Base-by-base conservation (phyloP, 176 grass and related monocot species). In the Musa troglodytarum region DNA sequence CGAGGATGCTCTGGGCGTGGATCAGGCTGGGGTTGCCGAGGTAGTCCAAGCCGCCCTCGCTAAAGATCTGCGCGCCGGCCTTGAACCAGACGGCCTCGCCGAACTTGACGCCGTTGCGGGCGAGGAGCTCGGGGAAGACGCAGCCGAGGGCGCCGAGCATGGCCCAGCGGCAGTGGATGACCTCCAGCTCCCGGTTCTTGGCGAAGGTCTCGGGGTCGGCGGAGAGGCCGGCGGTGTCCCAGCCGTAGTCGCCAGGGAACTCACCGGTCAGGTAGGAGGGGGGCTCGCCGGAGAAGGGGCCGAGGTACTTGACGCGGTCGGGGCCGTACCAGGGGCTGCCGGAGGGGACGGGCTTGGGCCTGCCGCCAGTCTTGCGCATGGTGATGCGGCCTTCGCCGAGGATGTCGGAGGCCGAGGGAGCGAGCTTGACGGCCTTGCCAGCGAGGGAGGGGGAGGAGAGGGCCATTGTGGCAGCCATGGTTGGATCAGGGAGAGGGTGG, bases 1-100 rank as follows among this genome's bases (percentile, higher is more conserved):
- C 90, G 16, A 92, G 75, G 81, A 92, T 92, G 86, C 90, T 92
- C 84, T 92, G 86, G 4, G 86, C 89, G 75, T 92, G 89, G 63
- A 92, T 68, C 50, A 92, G 77, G 89, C 86, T 86, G 4, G 89
- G 89, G 89, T 92, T 92, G 81, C 89, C 89, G n/a, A 92, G 86
- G 89, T 82, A 82, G 72, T 82, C 80, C 57, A 61, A 61, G 1
- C 92, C 92, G 1, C 92, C 92, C 50, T 96, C 92, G 26, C 88
- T 90, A 76, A 96, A 96, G 69, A 96, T 96, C 57, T 96, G 92
- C 9, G 92, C 74, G 0, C 92, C 92, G 0, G 86, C 92, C 83
- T 96, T 96, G 88, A 96, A 96, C 92, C 92, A 96, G 13, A 96
- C 88, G 0, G 92, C 92, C 92, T 96, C 88, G 65, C 88, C 86